Evolutionary conservation across 805 yeast genomes (phyloP).

Genomic region (Candida arabinofermentans): DNA sequence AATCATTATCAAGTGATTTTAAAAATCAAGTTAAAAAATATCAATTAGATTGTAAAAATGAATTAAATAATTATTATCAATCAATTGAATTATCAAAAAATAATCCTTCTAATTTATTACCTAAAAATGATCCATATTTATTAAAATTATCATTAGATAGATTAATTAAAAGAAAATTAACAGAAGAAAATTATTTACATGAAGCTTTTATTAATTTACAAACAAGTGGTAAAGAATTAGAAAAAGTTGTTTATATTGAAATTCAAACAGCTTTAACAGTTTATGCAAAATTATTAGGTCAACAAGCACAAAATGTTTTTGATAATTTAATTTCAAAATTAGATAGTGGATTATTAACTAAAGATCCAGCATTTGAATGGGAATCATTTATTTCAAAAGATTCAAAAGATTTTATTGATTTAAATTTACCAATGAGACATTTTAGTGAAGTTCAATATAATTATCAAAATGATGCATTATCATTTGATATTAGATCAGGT

Average conservation of each 20-base stretch:
- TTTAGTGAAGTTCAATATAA: slow-evolving; percentile 60
- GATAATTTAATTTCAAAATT: slow-evolving; percentile 62
- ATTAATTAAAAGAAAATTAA: slow-evolving; percentile 71
- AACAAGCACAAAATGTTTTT: slow-evolving; percentile 69
- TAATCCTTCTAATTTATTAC: slow-evolving; percentile 39
- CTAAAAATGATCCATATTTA: slow-evolving; percentile 77
- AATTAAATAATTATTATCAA: slow-evolving; percentile 49
- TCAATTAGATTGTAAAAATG: slow-evolving; percentile 57
- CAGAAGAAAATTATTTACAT: slow-evolving; percentile 80
- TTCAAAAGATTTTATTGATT: slow-evolving; percentile 58
- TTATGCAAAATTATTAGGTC: slow-evolving; percentile 67
- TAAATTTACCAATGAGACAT: slow-evolving; percentile 56
- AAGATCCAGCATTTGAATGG: slow-evolving; percentile 86
- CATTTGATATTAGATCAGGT: slow-evolving; percentile 70
- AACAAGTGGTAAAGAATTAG: slow-evolving; percentile 83
- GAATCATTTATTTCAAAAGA: slow-evolving; percentile 74
- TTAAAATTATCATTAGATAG: slow-evolving; percentile 68
- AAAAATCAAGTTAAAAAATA: slow-evolving; percentile 71
- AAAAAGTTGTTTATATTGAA: slow-evolving; percentile 80
- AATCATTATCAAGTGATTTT: slow-evolving; percentile 78
- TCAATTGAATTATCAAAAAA: slow-evolving; percentile 63
- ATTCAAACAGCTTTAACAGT: slow-evolving; percentile 76
- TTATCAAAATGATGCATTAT: slow-evolving; percentile 64
- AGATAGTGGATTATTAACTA: slow-evolving; percentile 65
- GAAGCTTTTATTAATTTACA: slow-evolving; percentile 88